Base-by-base conservation (phyloP, 2,329 filamentous ascomycete genomes). In the Cadophora sp. region DNA sequence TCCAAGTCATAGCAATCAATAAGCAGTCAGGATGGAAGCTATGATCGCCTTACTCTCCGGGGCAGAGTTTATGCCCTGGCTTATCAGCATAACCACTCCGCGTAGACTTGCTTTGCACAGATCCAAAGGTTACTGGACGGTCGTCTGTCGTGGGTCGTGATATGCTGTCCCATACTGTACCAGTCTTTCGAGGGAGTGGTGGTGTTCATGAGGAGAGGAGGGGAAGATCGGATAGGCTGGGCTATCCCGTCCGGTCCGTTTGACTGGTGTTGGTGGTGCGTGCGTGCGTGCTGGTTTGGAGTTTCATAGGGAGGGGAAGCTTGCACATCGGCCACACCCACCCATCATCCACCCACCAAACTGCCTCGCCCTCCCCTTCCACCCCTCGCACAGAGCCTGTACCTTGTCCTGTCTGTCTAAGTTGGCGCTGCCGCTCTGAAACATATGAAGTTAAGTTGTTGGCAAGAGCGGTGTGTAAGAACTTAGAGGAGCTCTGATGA, bases 241-340 rank as follows among this genome's bases (percentile, higher is more conserved):
- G 13, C 16, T 24, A 45, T 58, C 41, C 39, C 64, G 51, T 59
- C 30, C 43, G 51, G 53, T 62, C 43, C 43, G 51, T 64, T 58
- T 41, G 55, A 27, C 13, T 61, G 22, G 33, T 61, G 20, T 30
- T 6, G 27, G 6, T 30, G 27, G 27, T 30, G 27, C 27, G 27
- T 30, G 27, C 27, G 27, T 30, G 27, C 27, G 27, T 4, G 27
- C 27, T 30, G 27, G 27, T 30, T 47, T 39, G 36, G 51, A 59
- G 68, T 67, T 70, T 68, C 66, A 68, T 67, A 58, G 59, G 62
- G 68, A 70, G 68, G 68, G 68, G 66, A 63, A 68, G 64, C 66
- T 67, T 45, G 41, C 41, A 27, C 55, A n/a, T 27, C 53, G 33
- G 45, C n/a, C n/a, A n/a, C n/a, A n/a, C n/a, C n/a, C n/a, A n/a